Evolutionary conservation across 202 grass and related monocot genomes (phyloP).

Genomic region (Setaria viridis): DNA sequence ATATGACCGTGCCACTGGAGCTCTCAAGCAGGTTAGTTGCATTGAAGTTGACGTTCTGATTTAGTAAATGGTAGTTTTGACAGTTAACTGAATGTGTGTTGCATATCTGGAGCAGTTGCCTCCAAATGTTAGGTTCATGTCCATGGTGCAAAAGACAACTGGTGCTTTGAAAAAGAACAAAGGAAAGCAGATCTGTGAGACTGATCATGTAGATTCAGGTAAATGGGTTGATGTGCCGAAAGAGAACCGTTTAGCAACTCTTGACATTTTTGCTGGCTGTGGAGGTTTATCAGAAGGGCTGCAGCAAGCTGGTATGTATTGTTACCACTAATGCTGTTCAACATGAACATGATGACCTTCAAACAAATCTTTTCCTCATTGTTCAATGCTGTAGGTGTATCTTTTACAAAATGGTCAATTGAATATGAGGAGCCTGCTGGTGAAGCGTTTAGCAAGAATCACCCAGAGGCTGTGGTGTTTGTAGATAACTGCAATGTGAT

Average conservation of each 20-base stretch:
- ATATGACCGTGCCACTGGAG: slow-evolving; percentile 80
- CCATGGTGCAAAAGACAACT: slow-evolving; percentile 51
- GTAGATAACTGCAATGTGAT: slow-evolving; percentile 98
- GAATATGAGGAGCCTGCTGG: slow-evolving; percentile 96
- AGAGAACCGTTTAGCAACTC: slow-evolving; percentile 77
- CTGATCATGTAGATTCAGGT: slow-evolving; percentile 56
- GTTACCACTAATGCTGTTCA: slow-evolving; percentile 14
- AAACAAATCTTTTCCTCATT: slow-evolving; percentile 37
- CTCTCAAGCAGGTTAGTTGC: slow-evolving; percentile 87
- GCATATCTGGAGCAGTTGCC: slow-evolving; percentile 67
- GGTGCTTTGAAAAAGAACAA: slow-evolving; percentile 76
- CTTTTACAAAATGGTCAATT: slow-evolving; percentile 98
- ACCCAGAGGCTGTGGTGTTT: slow-evolving; percentile 86
- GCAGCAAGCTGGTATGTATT: slow-evolving; percentile 81
- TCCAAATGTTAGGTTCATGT: slow-evolving; percentile 68
- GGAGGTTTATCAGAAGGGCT: slow-evolving; percentile 97
- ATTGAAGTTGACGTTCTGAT: slow-evolving; percentile 45
- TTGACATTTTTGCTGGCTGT: slow-evolving; percentile 98
- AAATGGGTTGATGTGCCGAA: slow-evolving; percentile 61
- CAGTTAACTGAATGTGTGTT: slow-evolving; percentile 41
- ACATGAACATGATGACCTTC: slow-evolving; percentile 8
- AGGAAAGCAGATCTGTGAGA: slow-evolving; percentile 77
- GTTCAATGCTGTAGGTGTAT: slow-evolving; percentile 62
- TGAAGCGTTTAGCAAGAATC: slow-evolving; percentile 91
- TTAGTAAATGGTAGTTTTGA: slow-evolving; percentile 29